Evolutionary conservation across 352 stramenopile genomes (phyloP).

Genomic region (Phytophthora crassamura): DNA sequence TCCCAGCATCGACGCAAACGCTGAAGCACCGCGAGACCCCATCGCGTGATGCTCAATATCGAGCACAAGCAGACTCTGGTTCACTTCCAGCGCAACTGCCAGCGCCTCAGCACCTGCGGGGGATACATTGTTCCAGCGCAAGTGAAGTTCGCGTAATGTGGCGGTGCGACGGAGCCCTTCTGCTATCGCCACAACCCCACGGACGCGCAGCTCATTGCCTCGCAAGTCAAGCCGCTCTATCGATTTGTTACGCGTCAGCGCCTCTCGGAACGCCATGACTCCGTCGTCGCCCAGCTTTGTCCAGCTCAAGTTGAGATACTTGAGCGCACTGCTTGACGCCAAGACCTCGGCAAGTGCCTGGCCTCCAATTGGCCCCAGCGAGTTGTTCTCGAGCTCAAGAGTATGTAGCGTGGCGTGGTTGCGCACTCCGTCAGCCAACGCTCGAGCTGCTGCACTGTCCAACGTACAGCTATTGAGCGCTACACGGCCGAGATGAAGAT

Average conservation of each 20-base stretch:
- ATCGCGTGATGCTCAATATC: constrained; percentile 85
- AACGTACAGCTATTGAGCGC: constrained; percentile 69
- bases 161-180: constrained; percentile 57
- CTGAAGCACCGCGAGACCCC: constrained; percentile 51
- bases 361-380: constrained; percentile 51
- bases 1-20: constrained; percentile 70
- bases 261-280: constrained; percentile 48
- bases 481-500: constrained; percentile 63
- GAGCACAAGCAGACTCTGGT: constrained; percentile 66
- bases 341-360: constrained; percentile 67
- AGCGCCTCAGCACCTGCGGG: constrained; percentile 61
- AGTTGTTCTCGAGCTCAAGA: constrained; percentile 79
- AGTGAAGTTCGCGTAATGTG: constrained; percentile 65
- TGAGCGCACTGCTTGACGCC: constrained; percentile 63
- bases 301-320: constrained; percentile 80
- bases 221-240: constrained; percentile 71
- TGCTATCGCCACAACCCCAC: constrained; percentile 61
- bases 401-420: constrained; percentile 71
- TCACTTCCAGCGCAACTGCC: constrained; percentile 53
- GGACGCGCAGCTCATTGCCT: constrained; percentile 63
- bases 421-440: constrained; percentile 65
- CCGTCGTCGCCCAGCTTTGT: constrained; percentile 74
- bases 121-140: constrained; percentile 80
- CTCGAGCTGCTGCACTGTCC: constrained; percentile 54
- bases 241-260: constrained; percentile 52